Base-by-base conservation (phyloP, 2,329 filamentous ascomycete genomes). In the Ascochyta viciae-villosae region DNA sequence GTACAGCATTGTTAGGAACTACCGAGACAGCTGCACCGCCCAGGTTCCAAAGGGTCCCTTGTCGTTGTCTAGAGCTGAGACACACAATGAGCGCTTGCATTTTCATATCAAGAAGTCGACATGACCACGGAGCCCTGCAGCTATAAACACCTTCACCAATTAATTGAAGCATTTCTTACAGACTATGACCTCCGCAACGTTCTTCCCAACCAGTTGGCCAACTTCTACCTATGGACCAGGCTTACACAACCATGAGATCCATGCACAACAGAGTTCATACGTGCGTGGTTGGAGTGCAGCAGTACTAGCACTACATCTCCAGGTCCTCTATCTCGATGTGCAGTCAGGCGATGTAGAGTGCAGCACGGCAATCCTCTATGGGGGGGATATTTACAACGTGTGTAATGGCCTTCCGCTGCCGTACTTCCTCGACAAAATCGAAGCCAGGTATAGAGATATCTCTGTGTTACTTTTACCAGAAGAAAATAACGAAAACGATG, bases 201-300 rank as follows among this genome's bases (percentile, higher is more conserved):
- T 50, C 29, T 55, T 55, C 12, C 41, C 52, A 4, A 50, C 46
- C 10, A 41, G 45, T 15, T 50, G 46, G 52, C 46, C 53, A 6
- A 9, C 47, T 5, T 47, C 53, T 4, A 50, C 47, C 0, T 56
- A 42, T 8, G 53, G 35, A 1, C 53, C 53, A 2, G 47, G 53
- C 7, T 15, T 56, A 24, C 42, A 50, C 33, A 50, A 47, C 7
- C 29, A 37, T 3, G 53, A 56, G 12, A 34, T 56, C 5, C 53
- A 56, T 8, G 41, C 46, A 10, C 34, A 46, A 12, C 31, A 26
- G 8, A 27, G 16, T 7, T 37, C 37, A n/a, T 38, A 24, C 15
- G 37, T 31, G 9, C 37, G 46, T 27, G 53, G 53, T 4, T 50
- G 53, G 46, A 47, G 37, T 39, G 15, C 53, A 8, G 23, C 47